Conservation (phyloP, 1,139 yeast genomes). For the Kurtzmaniella quercitrusa region DNA sequence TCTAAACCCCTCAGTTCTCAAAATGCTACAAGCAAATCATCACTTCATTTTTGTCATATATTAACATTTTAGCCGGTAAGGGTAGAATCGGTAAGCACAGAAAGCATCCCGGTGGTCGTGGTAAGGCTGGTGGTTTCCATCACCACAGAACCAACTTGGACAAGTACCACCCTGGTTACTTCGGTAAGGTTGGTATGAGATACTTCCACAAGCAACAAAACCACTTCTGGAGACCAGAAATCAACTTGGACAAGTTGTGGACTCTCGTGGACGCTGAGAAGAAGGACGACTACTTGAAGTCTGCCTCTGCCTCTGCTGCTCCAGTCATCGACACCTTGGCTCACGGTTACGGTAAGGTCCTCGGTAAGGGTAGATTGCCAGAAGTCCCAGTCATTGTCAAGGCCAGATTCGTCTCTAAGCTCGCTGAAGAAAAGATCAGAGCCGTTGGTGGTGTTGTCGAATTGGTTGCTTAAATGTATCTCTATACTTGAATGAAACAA, state of each 20-base stretch:
- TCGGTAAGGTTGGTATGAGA: slow-evolving; percentile 99
- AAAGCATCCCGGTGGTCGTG: slow-evolving; percentile 99
- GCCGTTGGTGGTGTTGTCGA: slow-evolving; percentile 99
- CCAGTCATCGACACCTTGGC: slow-evolving; percentile 99
- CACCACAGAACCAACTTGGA: slow-evolving; percentile 99
- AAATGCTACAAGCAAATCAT: background rate
- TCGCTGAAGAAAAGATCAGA: slow-evolving; percentile 99
- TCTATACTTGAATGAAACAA: slow-evolving; percentile 9
- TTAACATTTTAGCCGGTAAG: slow-evolving; percentile 85
- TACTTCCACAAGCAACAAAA: slow-evolving; percentile 96
- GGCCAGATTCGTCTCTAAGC: slow-evolving; percentile 98
- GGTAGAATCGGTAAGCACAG: slow-evolving; percentile 99
- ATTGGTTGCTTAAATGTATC: slow-evolving; percentile 77
- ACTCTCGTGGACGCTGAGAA: slow-evolving; percentile 90
- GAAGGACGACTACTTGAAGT: slow-evolving; percentile 90
- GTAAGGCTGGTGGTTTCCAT: slow-evolving; percentile 99
- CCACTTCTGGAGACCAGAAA: slow-evolving; percentile 98
- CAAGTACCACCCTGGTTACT: slow-evolving; percentile 99
- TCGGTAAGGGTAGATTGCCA: slow-evolving; percentile 99
- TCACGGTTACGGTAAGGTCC: slow-evolving; percentile 99
- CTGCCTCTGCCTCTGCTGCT: slow-evolving; percentile 85
- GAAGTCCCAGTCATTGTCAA: slow-evolving; percentile 97
- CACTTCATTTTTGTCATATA: slow-evolving; percentile 10
- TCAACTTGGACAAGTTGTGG: slow-evolving; percentile 99
- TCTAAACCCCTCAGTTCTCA: too few relatives aligned